These are phyloP conservation scores for Claviceps pazoutovae DNA, from an alignment of 2,329 filamentous ascomycete species.

Conservation along the genomic window DNA sequence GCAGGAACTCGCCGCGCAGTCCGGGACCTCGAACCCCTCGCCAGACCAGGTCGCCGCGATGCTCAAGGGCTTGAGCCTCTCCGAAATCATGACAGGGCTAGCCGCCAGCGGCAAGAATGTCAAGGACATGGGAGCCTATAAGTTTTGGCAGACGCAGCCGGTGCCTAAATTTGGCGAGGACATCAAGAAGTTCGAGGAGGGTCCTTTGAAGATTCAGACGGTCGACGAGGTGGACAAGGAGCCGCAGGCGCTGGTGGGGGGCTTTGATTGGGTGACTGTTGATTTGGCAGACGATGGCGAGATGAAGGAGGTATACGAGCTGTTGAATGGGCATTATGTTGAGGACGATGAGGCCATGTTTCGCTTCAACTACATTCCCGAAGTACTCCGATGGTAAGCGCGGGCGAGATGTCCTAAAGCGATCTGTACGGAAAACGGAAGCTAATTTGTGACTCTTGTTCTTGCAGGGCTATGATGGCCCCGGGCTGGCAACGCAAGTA, in stretches of 20 bases:
- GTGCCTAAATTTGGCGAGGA: conserved; percentile 68
- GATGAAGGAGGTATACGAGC: conserved; percentile 80
- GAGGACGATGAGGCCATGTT: conserved; percentile 97
- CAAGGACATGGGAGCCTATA: conserved; percentile 95
- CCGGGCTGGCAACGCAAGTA: conserved; percentile 89
- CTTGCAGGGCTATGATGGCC: conserved; percentile 70
- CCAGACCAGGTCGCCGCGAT: conserved; percentile 34
- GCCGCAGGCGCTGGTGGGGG: conserved; percentile 59
- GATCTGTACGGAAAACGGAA: background rate
- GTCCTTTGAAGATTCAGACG: conserved; percentile 69
- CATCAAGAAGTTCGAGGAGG: conserved; percentile 49
- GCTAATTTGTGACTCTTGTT: background rate
- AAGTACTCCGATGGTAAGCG: conserved; percentile 73
- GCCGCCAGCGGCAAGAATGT: conserved; percentile 73
- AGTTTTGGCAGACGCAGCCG: conserved; percentile 97
- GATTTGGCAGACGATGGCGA: conserved; percentile 66
- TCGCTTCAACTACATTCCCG: conserved; percentile 85
- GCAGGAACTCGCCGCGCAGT: conserved; percentile 34
- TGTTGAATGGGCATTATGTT: conserved; percentile 88
- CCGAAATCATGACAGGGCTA: conserved; percentile 61
- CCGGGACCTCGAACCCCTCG: conserved; percentile 21
- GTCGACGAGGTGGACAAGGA: conserved; percentile 67
- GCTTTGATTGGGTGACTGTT: conserved; percentile 90
- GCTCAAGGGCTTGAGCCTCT: conserved; percentile 49
- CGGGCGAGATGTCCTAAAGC: background rate